These are phyloP conservation scores for Neurospora cerealis DNA, from an alignment of 495 filamentous ascomycete species.

Conservation along the genomic window DNA sequence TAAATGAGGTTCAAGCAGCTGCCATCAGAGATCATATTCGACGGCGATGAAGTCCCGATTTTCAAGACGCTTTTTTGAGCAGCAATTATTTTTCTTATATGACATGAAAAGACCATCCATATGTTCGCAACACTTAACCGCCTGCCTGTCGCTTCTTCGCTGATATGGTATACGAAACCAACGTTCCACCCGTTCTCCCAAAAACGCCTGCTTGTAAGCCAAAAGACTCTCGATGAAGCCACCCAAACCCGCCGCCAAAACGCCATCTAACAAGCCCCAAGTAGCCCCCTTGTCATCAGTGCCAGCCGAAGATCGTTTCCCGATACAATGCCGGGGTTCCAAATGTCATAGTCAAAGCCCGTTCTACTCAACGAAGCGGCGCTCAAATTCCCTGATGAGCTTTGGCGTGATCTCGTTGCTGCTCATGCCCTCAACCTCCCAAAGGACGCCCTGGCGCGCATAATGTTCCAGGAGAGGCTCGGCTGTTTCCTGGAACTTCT, in stretches of 20 bases:
- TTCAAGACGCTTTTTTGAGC: neutral
- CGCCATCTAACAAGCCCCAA: neutral
- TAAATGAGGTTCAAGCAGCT: neutral
- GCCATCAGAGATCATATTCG: neutral
- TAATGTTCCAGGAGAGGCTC: conserved; percentile 82
- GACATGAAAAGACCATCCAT: neutral
- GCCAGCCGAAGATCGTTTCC: neutral
- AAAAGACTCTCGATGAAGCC: neutral
- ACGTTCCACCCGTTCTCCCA: neutral
- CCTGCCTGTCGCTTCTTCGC: neutral
- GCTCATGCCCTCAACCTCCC: conserved; percentile 76
- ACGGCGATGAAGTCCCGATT: neutral
- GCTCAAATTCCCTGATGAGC: conserved; percentile 69
- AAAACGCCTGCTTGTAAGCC: neutral
- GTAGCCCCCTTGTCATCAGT: neutral
- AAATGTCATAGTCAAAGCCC: neutral
- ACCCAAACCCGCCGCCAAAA: neutral
- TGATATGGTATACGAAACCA: neutral
- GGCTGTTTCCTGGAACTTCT: conserved; percentile 79
- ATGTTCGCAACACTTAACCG: neutral
- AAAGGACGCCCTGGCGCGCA: conserved; percentile 72
- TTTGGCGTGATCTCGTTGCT: conserved; percentile 91
- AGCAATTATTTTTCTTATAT: neutral
- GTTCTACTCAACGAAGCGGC: conserved; percentile 45
- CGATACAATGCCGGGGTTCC: neutral